Percentiles rank a stretch among this genome's conserved stretches.
Evolutionary conservation across 768 basidiomycete species (phyloP).

Genomic region (Trametes cubensis): DNA sequence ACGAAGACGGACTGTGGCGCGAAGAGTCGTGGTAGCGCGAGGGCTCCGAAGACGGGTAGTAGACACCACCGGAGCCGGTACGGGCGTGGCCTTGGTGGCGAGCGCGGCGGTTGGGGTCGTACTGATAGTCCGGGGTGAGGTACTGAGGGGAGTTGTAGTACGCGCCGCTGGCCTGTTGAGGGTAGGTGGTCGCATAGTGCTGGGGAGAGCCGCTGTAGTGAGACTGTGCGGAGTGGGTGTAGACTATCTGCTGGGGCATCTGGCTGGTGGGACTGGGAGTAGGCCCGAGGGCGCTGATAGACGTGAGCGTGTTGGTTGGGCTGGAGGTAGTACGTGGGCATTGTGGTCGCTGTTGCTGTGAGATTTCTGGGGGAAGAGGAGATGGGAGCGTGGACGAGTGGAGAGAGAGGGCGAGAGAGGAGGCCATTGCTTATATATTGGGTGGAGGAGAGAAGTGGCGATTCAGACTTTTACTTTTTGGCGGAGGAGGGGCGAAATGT

Average conservation of each 20-base stretch:
- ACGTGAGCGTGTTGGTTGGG: constrained; percentile 23
- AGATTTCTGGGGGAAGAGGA: constrained; percentile 1
- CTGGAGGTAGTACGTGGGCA: constrained; percentile 34
- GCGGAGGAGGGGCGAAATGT: constrained; percentile 4
- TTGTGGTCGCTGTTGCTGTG: constrained; percentile 4
- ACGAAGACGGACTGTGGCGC: constrained; percentile 11
- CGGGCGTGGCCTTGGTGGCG: constrained; percentile 26
- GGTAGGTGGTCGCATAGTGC: constrained; percentile 8
- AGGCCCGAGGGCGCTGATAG: constrained; percentile 29
- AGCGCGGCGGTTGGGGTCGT: constrained; percentile 23
- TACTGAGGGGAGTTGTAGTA: constrained; percentile 24
- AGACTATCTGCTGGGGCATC: constrained; percentile 27
- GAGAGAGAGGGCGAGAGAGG: background rate
- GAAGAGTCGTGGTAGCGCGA: constrained; percentile 12
- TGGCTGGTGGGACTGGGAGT: constrained; percentile 28
- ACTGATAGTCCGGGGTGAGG: constrained; percentile 16
- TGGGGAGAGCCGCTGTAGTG: constrained; percentile 17
- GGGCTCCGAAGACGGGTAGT: constrained; percentile 21
- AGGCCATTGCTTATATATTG: background rate
- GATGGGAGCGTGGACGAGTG: background rate
- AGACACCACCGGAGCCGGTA: constrained; percentile 22
- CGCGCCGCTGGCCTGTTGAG: constrained; percentile 19
- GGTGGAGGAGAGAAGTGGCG: constrained; percentile 8
- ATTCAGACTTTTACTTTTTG: constrained; percentile 13
- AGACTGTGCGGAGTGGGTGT: constrained; percentile 23